These are phyloP conservation scores for Oryza glaberrima DNA, from an alignment of 176 grass and related monocot genomes.

Conservation along the genomic window DNA sequence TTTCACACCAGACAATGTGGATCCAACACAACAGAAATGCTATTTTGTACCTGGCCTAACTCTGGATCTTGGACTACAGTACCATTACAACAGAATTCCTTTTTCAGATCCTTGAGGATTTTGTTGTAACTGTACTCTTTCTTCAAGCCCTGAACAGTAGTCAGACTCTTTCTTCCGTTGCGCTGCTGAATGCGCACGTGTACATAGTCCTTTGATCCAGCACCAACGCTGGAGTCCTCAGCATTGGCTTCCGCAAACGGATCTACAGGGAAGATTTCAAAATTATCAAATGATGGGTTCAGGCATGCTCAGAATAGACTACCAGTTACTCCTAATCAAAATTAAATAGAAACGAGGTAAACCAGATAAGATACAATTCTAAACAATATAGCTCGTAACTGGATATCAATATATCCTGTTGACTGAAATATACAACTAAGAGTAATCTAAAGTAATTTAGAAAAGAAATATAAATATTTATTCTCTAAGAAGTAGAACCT, in stretches of 20 bases:
- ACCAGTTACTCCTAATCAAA: slow-evolving; percentile 6
- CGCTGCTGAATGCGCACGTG: slow-evolving; percentile 86
- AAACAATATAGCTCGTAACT: not conserved
- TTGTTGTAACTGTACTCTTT: slow-evolving; percentile 82
- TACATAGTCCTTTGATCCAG: slow-evolving; percentile 78
- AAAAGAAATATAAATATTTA: not conserved
- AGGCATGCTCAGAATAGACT: not conserved
- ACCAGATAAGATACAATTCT: no score
- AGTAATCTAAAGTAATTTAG: not conserved
- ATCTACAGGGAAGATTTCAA: slow-evolving; percentile 34
- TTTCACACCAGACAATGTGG: no score
- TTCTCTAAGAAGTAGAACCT: not conserved
- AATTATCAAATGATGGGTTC: not conserved
- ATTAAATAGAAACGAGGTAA: no score
- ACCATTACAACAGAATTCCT: slow-evolving; percentile 87
- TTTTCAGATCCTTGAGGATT: slow-evolving; percentile 90
- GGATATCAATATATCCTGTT: not conserved
- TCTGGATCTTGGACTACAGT: slow-evolving; percentile 77
- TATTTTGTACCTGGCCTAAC: slow-evolving; percentile 57
- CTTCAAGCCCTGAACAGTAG: slow-evolving; percentile 74
- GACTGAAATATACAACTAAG: not conserved
- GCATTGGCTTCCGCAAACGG: slow-evolving; percentile 81
- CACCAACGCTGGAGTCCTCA: slow-evolving; percentile 64
- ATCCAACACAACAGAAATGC: no score
- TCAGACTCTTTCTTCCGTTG: slow-evolving; percentile 84